Evolutionary conservation across 2,329 filamentous ascomycete species (phyloP).

Genomic region (Colletotrichum sp.): DNA sequence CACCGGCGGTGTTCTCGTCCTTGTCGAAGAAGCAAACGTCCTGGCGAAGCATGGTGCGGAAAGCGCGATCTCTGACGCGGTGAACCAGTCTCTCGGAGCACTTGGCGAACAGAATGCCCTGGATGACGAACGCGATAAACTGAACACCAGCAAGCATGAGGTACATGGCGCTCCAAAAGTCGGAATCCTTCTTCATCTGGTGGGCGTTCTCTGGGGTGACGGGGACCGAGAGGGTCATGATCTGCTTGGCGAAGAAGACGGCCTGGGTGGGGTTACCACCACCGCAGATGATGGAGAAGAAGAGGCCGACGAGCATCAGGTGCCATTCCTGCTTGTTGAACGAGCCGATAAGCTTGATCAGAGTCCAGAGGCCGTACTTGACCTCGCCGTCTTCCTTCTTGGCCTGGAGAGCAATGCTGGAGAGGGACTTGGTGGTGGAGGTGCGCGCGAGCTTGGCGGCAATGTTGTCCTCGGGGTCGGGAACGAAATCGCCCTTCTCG

Average conservation of each 20-base stretch:
- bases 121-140: slow-evolving; percentile 69
- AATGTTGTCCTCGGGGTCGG: slow-evolving; percentile 68
- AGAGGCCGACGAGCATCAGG: slow-evolving; percentile 74
- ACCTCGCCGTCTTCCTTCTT: slow-evolving; percentile 53
- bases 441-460: slow-evolving; percentile 61
- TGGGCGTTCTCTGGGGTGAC: slow-evolving; percentile 51
- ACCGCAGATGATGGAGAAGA: slow-evolving; percentile 79
- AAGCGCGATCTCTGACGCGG: slow-evolving; percentile 80
- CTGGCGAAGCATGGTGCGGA: slow-evolving; percentile 87
- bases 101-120: slow-evolving; percentile 79
- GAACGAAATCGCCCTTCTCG: slow-evolving; percentile 43
- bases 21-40: slow-evolving; percentile 92
- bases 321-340: slow-evolving; percentile 80
- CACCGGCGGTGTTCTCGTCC: slow-evolving; percentile 87
- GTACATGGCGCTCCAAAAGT: slow-evolving; percentile 92
- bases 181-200: slow-evolving; percentile 70
- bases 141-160: slow-evolving; percentile 80
- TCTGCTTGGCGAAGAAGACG: slow-evolving; percentile 89
- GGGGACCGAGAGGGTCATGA: slow-evolving; percentile 68
- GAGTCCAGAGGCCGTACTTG: slow-evolving; percentile 73
- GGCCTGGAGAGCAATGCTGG: slow-evolving; percentile 72
- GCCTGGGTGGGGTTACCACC: slow-evolving; percentile 78
- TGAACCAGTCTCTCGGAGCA: slow-evolving; percentile 88
- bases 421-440: slow-evolving; percentile 63
- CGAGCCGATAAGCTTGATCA: slow-evolving; percentile 78